Conservation (phyloP, 148 eudicot species). For the Hydrangea macrophylla region DNA sequence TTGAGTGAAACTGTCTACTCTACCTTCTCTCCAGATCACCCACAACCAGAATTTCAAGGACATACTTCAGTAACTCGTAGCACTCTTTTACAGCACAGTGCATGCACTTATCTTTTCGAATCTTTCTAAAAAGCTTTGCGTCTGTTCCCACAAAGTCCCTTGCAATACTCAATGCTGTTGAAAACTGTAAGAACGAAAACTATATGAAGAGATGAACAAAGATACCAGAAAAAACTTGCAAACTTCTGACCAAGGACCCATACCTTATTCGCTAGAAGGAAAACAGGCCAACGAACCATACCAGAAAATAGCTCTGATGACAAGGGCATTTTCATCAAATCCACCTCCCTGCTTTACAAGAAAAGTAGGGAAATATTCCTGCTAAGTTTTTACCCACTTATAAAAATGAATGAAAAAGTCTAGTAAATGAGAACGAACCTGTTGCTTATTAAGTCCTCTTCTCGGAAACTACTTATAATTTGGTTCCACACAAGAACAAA, state of each 20-base stretch:
- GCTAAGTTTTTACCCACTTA: not conserved
- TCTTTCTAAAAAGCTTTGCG: conserved; percentile 54
- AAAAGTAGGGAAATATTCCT: conserved; percentile 3
- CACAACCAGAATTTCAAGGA: conserved; percentile 66
- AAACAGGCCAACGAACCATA: conserved; percentile 82
- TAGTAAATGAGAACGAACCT: conserved; percentile 32
- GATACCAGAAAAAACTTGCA: not conserved
- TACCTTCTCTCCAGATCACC: conserved; percentile 94
- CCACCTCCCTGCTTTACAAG: conserved; percentile 71
- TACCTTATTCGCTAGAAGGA: conserved; percentile 95
- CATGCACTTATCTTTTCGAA: conserved; percentile 67
- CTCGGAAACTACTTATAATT: conserved; percentile 78
- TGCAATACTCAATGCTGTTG: conserved; percentile 80
- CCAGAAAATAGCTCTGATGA: conserved; percentile 71
- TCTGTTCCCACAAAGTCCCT: conserved; percentile 73
- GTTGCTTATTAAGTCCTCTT: conserved; percentile 94
- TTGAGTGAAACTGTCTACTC: conserved; percentile 4
- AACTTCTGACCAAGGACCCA: not conserved
- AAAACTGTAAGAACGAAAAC: conserved; percentile 43
- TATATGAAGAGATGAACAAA: conserved; percentile 4
- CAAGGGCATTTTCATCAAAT: conserved; percentile 83
- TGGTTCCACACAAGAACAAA: conserved; percentile 88
- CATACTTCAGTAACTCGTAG: conserved; percentile 70
- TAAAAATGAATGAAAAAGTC: conserved; percentile 4
- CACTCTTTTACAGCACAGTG: conserved; percentile 77